Percentiles rank a stretch among this genome's conserved stretches.
phyloP scores from a whole-genome alignment of 1,284 basidiomycete species.

The Leccinum angustisporum region DNA sequence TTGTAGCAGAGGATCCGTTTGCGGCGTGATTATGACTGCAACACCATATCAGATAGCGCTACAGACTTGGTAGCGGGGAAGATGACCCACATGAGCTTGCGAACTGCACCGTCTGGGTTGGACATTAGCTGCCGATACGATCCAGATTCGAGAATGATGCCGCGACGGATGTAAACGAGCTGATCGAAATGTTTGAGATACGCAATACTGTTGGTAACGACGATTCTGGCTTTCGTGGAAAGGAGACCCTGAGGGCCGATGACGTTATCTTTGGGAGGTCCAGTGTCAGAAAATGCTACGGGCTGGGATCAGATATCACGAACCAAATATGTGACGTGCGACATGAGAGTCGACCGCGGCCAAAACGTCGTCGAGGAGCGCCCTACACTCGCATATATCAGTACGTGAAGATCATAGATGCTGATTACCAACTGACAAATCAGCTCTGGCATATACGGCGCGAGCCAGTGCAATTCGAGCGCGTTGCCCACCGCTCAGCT shows the following conservation, averaged over 20 bases:
- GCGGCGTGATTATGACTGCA: slow-evolving; percentile 27
- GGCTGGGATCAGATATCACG: slow-evolving; percentile 6
- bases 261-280: slow-evolving; percentile 64
- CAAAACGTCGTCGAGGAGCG: slow-evolving; percentile 42
- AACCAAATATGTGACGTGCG: slow-evolving; percentile 63
- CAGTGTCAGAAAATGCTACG: background rate
- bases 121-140: slow-evolving; percentile 65
- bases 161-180: slow-evolving; percentile 80
- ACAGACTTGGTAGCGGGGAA: background rate
- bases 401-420: background rate
- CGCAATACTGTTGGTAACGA: slow-evolving; percentile 90
- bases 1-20: slow-evolving; percentile 44
- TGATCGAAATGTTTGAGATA: slow-evolving; percentile 83
- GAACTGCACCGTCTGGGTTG: slow-evolving; percentile 68
- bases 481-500: slow-evolving; percentile 58
- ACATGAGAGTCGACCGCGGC: slow-evolving; percentile 73
- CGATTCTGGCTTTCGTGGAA: slow-evolving; percentile 82
- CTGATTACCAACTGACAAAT: slow-evolving; percentile 36
- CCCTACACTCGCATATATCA: slow-evolving; percentile 15
- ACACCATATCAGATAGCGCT: background rate
- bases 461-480: slow-evolving; percentile 59
- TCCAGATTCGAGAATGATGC: slow-evolving; percentile 82
- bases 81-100: slow-evolving; percentile 73
- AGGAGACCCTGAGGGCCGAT: slow-evolving; percentile 89
- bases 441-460: slow-evolving; percentile 53